Base-by-base conservation (phyloP, 306 rosid genomes). In the Delonix regia region DNA sequence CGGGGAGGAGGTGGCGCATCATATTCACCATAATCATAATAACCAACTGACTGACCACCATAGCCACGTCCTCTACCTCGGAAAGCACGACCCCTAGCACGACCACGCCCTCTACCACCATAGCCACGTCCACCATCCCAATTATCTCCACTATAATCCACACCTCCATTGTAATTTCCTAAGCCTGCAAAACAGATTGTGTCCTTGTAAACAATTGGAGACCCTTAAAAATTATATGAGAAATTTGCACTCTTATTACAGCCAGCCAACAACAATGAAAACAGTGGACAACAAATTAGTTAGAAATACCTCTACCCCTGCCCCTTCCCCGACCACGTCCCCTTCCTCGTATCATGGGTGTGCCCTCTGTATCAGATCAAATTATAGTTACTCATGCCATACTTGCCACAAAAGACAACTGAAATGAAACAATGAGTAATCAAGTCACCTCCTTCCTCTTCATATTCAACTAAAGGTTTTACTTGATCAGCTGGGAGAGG, bases 401-500 rank as follows among this genome's bases (percentile, higher is more conserved):
- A 39, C 41, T 28, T 71, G 38, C 24, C 69, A 69, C 33, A 59
- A 53, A 79, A 41, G 22, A 39, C 33, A 61, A 7, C 5, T 56
- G 25, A 83, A 52, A 71, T 45, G 33, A 48, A 81, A 66, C 21
- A 75, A 53, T 52, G 56, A 21, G 27, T 15, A 25, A 67, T 74
- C 27, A 44, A 18, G 12, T 85, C 79, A 90, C 98, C 98, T 87
- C 94, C 92, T 51, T 90, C 93, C 72, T 90, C 94, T 38, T 89
- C 94, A 22, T 90, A 83, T 71, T 87, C 94, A 76, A 83, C 87
- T 63, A 87, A 86, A 25, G 90, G 98, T 86, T 86, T 94, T 76
- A 92, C 97, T 87, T 89, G 93, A 79, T 94, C 97, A 51, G 52
- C 88, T 4, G 98, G 94, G 76, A 91, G 89, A 78, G 98, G 98